Conservation (phyloP, 2,329 filamentous ascomycete genomes). For the Hymenoscyphus scutula region DNA sequence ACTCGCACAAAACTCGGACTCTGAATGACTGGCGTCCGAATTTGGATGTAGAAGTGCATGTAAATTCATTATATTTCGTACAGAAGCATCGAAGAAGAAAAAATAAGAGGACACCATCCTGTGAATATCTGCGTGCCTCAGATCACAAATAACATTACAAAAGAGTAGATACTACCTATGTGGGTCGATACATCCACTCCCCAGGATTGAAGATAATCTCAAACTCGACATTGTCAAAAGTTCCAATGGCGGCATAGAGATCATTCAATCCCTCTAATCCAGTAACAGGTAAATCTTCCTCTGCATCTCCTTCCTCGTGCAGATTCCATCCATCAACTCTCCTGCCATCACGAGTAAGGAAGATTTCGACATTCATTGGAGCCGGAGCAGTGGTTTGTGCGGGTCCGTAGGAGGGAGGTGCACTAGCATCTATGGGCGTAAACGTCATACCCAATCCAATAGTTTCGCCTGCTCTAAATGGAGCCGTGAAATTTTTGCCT, state of each 20-base stretch:
- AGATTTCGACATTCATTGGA: slow-evolving; percentile 54
- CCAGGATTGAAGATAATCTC: slow-evolving; percentile 62
- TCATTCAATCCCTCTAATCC: slow-evolving; percentile 72
- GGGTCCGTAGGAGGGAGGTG: slow-evolving; percentile 33
- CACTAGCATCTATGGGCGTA: slow-evolving; percentile 25
- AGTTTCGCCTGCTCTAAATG: slow-evolving; percentile 64
- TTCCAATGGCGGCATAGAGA: slow-evolving; percentile 67
- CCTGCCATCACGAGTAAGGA: slow-evolving; percentile 68
- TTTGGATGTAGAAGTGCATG: background rate
- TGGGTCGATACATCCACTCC: slow-evolving; percentile 53
- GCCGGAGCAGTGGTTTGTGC: slow-evolving; percentile 22
- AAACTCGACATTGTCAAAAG: slow-evolving; percentile 66
- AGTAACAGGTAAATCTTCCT: slow-evolving; percentile 58
- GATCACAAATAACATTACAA: background rate
- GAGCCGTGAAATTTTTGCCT: slow-evolving; percentile 63
- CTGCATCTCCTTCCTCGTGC: slow-evolving; percentile 68
- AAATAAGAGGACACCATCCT: too few relatives aligned
- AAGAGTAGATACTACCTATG: background rate
- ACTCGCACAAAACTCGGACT: too few relatives aligned
- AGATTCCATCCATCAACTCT: slow-evolving; percentile 65
- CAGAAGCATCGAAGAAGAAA: background rate
- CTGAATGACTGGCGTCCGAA: too few relatives aligned
- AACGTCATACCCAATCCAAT: slow-evolving; percentile 72
- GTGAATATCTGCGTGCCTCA: background rate
- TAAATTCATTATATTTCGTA: background rate